phyloP scores from a whole-genome alignment of 73 alveolate genomes.

The Breviolum minutum region DNA sequence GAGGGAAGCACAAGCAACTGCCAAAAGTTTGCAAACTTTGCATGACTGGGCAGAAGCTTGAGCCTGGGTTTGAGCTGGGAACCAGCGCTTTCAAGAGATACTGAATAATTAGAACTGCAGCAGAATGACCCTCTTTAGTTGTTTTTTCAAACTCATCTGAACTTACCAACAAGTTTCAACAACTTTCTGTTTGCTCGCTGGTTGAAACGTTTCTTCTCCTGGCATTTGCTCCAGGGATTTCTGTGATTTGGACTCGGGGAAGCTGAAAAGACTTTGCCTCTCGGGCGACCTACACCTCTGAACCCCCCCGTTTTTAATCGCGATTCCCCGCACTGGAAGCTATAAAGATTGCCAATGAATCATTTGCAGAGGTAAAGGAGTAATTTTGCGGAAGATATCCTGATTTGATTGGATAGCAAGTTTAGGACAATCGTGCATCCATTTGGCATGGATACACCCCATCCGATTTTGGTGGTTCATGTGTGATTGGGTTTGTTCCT shows the following conservation, averaged over 20 bases:
- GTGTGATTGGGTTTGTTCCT: no score
- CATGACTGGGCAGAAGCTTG: neutral
- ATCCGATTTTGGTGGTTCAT: no score
- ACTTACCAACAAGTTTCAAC: neutral
- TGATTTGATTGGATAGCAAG: no score
- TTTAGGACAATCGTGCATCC: no score
- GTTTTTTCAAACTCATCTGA: neutral
- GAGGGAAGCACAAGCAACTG: neutral
- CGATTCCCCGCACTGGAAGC: no score
- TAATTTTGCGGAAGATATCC: no score
- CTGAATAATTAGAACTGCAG: neutral
- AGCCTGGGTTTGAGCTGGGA: neutral
- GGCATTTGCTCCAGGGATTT: slow-evolving; percentile 20
- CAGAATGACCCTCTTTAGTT: neutral
- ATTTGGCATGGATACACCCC: no score
- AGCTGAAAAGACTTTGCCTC: no score
- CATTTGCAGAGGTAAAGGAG: no score
- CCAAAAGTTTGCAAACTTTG: neutral
- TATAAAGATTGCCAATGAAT: no score
- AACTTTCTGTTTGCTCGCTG: neutral
- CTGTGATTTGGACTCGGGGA: neutral
- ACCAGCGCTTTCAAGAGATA: neutral
- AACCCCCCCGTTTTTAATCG: no score
- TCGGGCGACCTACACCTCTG: no score
- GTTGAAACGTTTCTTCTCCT: neutral